These are phyloP conservation scores for Podaxis mareebaensis DNA, from an alignment of 768 basidiomycete species.

Conservation along the genomic window DNA sequence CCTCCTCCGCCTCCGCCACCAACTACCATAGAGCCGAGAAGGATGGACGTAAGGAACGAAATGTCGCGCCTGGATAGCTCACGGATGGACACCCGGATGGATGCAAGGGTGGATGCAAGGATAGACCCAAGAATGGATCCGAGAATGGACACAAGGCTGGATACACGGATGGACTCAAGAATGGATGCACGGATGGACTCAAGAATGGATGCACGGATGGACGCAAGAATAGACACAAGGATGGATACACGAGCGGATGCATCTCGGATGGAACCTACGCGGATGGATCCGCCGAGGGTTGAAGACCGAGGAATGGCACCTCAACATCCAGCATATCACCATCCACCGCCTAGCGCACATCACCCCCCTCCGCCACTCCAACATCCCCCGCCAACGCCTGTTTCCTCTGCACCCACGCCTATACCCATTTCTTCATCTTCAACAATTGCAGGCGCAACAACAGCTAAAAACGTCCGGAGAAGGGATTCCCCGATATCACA, in stretches of 20 bases:
- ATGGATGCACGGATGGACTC: background rate
- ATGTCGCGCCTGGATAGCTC: constrained; percentile 2
- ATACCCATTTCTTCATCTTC: constrained; percentile 14
- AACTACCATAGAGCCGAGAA: constrained; percentile 11
- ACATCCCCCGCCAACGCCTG: constrained; percentile 12
- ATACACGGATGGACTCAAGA: background rate
- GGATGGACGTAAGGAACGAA: constrained; percentile 9
- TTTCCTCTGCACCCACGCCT: constrained; percentile 14
- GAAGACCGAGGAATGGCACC: constrained; percentile 10
- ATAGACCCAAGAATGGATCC: constrained; percentile 8
- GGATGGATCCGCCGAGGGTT: constrained; percentile 9
- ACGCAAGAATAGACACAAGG: background rate
- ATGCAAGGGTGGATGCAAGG: constrained; percentile 3
- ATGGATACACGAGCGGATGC: background rate
- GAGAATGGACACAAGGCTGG: background rate
- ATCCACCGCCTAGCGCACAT: constrained; percentile 2
- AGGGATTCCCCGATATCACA: constrained; percentile 18
- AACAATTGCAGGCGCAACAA: constrained; percentile 17
- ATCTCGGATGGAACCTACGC: constrained; percentile 1
- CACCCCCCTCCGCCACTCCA: constrained; percentile 12
- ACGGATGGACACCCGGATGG: constrained; percentile 5
- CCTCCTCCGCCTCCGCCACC: constrained; percentile 2
- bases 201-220: background rate
- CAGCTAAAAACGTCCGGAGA: constrained; percentile 8
- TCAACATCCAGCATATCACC: constrained; percentile 9